phyloP scores from a whole-genome alignment of 2,329 filamentous ascomycete genomes.

The Phialemoniopsis sp. region DNA sequence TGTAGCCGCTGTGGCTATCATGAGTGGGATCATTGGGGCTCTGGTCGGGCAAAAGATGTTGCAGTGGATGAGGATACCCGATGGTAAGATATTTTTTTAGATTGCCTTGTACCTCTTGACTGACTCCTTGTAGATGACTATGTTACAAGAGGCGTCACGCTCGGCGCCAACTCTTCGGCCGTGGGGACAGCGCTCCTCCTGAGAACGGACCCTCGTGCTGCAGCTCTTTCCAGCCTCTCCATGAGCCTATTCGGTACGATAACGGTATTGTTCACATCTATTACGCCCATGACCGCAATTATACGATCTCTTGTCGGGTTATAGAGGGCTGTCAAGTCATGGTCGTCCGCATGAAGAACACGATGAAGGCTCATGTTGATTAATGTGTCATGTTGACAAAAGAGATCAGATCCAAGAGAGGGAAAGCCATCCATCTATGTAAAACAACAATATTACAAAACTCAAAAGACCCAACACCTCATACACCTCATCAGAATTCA shows the following conservation, averaged over 20 bases:
- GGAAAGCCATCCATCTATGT: neutral
- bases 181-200: slow-evolving; percentile 55
- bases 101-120: neutral
- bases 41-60: slow-evolving; percentile 48
- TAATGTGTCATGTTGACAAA: no score
- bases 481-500: no score
- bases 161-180: slow-evolving; percentile 58
- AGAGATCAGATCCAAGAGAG: no score
- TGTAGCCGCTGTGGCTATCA: slow-evolving; percentile 51
- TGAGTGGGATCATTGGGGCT: slow-evolving; percentile 55
- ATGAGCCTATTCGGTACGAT: slow-evolving; percentile 60
- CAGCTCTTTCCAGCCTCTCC: slow-evolving; percentile 53
- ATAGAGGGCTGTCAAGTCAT: slow-evolving; percentile 7
- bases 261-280: slow-evolving; percentile 53
- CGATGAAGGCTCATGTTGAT: no score
- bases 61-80: slow-evolving; percentile 44
- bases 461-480: slow-evolving; percentile 5
- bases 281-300: slow-evolving; percentile 45
- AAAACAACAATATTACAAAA: neutral
- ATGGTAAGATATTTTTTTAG: slow-evolving; percentile 29
- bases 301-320: slow-evolving; percentile 43
- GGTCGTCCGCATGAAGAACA: no score
- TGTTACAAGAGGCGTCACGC: slow-evolving; percentile 56
- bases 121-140: slow-evolving; percentile 47
- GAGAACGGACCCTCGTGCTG: slow-evolving; percentile 52